Conservation (phyloP, 495 filamentous ascomycete genomes). For the Articulospora tetracladia region DNA sequence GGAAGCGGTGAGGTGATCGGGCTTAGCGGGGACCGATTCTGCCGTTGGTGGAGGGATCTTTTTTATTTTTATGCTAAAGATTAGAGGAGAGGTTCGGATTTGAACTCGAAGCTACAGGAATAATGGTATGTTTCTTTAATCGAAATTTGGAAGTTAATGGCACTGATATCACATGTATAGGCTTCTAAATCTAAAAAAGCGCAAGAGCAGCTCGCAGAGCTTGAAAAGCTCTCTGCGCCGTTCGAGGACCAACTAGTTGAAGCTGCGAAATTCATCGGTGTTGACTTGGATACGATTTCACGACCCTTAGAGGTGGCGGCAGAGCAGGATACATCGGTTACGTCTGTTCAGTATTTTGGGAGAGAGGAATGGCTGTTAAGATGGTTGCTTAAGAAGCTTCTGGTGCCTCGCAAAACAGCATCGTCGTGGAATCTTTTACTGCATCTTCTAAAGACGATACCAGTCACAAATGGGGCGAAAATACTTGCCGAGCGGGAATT, state of each 20-base stretch:
- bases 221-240: constrained; percentile 24
- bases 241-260: constrained; percentile 25
- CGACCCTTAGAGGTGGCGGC: constrained; percentile 31
- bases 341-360: constrained; percentile 22
- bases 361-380: constrained; percentile 64
- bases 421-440: constrained; percentile 45
- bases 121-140: not conserved
- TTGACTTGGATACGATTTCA: constrained; percentile 12
- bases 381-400: constrained; percentile 64
- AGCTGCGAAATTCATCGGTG: constrained; percentile 26
- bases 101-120: not conserved
- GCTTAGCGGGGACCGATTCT: not conserved
- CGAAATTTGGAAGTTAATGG: not conserved
- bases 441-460: constrained; percentile 43
- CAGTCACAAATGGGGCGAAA: constrained; percentile 41
- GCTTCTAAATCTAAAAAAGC: constrained; percentile 23
- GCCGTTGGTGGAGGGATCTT: not conserved
- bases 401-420: constrained; percentile 29
- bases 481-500: constrained; percentile 50
- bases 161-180: constrained; percentile 10
- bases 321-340: constrained; percentile 28
- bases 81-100: not conserved
- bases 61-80: constrained; percentile 1
- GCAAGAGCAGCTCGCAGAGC: constrained; percentile 20
- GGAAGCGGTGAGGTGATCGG: not conserved